Base-by-base conservation (phyloP, 163 green algal genomes). In the Scenedesmus sp. region DNA sequence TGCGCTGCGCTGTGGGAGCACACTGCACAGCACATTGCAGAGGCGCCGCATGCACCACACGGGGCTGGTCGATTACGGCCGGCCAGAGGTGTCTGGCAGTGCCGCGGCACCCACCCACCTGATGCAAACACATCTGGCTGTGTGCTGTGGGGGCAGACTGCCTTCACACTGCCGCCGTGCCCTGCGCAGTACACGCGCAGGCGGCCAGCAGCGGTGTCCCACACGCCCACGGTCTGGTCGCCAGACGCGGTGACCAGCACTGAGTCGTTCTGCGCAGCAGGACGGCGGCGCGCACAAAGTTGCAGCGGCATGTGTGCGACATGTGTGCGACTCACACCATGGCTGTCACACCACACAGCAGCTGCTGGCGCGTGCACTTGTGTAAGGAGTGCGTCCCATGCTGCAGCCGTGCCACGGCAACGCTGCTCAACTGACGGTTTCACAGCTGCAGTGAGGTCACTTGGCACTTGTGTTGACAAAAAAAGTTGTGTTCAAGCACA, bases 91-190 rank as follows among this genome's bases (percentile, higher is more conserved):
- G 72, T n/a, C 12, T 26, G 72, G 2, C 72, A 40, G 65, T 51
- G 73, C 73, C 51, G 73, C 79, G 20, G 79, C 33, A 37, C 20
- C 51, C n/a, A n/a, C n/a, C n/a, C 87, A 92, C 94, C 95, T 51
- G 94, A 96, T 37, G 95, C 96, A 85, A 97, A 96, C 30, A 97
- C 76, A 80, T 94, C 42, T 18, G 59, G 82, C 78, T 90, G 80
- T 20, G 46, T 26, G 88, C 87, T 73, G 86, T 92, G 65, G 92
- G 68, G 83, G 65, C 86, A 59, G 35, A 98, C 90, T n/a, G 93
- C 88, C 87, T 97, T 98, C 56, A 98, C 96, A 61, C 90, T 96
- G 81, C 94, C 96, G 6, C 68, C 76, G 92, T 98, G 96, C 18
- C 96, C 95, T n/a, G 59, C n/a, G 87, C 96, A 97, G 30, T 87